A percentile compares a stretch with the other conserved stretches of the same genome.
Evolutionary conservation across 257 asterid genomes (phyloP).

Genomic region (Penstemon eatonii): DNA sequence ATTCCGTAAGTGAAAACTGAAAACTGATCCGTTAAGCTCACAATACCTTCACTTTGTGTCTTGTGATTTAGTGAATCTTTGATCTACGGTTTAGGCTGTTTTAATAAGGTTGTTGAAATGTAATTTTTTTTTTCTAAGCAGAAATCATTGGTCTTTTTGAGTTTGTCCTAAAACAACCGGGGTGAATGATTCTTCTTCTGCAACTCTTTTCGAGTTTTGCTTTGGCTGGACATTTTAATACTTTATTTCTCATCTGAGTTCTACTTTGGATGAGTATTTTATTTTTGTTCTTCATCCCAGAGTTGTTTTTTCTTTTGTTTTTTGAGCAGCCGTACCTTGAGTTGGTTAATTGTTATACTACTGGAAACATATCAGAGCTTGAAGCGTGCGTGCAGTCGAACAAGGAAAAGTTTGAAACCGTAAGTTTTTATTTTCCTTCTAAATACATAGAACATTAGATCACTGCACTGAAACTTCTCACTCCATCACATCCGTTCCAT

Average conservation of each 20-base stretch:
- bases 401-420: conserved; percentile 74
- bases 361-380: conserved; percentile 80
- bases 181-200: background rate
- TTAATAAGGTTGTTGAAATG: background rate
- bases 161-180: background rate
- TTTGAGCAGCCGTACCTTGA: conserved; percentile 77
- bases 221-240: background rate
- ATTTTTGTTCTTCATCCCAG: background rate
- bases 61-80: background rate
- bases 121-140: background rate
- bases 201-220: background rate
- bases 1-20: conserved; percentile 7
- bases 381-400: conserved; percentile 58
- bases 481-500: conserved; percentile 7
- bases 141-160: background rate
- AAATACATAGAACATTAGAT: background rate
- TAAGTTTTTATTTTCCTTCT: conserved; percentile 39
- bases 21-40: background rate
- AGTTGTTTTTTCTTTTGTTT: background rate
- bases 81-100: background rate
- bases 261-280: background rate
- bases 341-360: conserved; percentile 63
- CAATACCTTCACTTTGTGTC: background rate
- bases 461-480: conserved; percentile 14
- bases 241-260: background rate